These are phyloP conservation scores for Phytopythium ostracodes DNA, from an alignment of 352 stramenopile species.

Conservation along the genomic window DNA sequence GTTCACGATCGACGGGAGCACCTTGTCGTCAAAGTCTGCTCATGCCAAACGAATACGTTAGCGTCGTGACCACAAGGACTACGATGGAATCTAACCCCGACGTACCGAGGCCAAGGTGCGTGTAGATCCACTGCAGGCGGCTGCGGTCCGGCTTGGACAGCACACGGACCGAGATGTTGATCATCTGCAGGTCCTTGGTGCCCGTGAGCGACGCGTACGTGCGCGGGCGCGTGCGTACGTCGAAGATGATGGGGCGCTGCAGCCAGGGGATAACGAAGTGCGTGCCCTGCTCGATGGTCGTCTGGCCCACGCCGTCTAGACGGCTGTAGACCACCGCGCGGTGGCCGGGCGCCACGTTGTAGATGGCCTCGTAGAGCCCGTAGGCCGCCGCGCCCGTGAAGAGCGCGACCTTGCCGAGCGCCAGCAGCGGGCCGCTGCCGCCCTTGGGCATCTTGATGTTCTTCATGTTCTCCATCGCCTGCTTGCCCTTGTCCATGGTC, in stretches of 20 bases:
- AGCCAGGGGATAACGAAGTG: constrained; percentile 98
- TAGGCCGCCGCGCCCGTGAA: constrained; percentile 65
- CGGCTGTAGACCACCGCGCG: constrained; percentile 89
- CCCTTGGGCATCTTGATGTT: constrained; percentile 84
- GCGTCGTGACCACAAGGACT: neutral
- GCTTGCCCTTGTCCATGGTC: constrained; percentile 80
- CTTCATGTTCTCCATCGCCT: constrained; percentile 88
- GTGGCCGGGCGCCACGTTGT: constrained; percentile 87
- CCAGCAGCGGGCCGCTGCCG: constrained; percentile 43
- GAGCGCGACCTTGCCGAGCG: constrained; percentile 59
- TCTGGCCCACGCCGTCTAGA: constrained; percentile 77
- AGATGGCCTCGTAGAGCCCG: constrained; percentile 80
- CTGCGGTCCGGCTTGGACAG: constrained; percentile 94
- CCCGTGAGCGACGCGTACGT: constrained; percentile 91
- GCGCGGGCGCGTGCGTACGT: constrained; percentile 90
- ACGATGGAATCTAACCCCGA: neutral
- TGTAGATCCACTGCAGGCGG: constrained; percentile 97
- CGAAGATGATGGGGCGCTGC: constrained; percentile 95
- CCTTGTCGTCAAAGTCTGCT: constrained; percentile 97
- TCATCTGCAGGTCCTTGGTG: constrained; percentile 99
- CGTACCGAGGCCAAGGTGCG: constrained; percentile 89
- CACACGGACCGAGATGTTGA: constrained; percentile 99
- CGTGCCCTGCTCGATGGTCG: constrained; percentile 90
- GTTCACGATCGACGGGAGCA: constrained; percentile 99
- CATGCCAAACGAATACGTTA: constrained; percentile 1